phyloP scores from a whole-genome alignment of 225 moss, liverwort and hornwort genomes.

The Anthoceros angustus region DNA sequence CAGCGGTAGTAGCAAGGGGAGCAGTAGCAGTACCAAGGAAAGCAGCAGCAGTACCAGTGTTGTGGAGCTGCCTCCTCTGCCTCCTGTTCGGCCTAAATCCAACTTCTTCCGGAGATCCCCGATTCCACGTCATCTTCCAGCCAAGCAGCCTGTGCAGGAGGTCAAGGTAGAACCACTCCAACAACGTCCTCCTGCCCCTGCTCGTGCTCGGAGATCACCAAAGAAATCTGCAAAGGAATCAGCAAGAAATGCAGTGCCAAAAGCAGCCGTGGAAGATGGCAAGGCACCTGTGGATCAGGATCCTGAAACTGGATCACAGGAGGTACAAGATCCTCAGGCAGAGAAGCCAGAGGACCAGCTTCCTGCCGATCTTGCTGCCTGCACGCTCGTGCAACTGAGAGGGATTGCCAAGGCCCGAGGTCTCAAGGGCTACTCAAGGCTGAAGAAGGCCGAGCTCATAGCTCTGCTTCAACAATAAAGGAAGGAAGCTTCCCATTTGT shows the following conservation, averaged over 20 bases:
- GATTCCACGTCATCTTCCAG: neutral
- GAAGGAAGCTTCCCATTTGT: too few relatives aligned
- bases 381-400: slow-evolving; percentile 47
- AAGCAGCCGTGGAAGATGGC: too few relatives aligned
- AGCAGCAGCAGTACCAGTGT: neutral
- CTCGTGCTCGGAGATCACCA: neutral
- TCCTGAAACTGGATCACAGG: neutral
- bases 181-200: neutral
- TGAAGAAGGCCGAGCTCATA: slow-evolving; percentile 47
- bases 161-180: too few relatives aligned
- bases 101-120: neutral
- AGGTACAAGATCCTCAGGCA: neutral
- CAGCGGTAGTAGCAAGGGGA: neutral
- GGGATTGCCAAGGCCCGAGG: slow-evolving; percentile 51
- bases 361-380: slow-evolving; percentile 10
- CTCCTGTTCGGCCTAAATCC: neutral
- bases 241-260: too few relatives aligned
- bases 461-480: slow-evolving; percentile 20
- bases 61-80: neutral
- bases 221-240: too few relatives aligned
- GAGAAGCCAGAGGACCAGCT: neutral
- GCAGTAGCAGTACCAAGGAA: neutral
- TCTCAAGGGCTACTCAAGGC: slow-evolving; percentile 58
- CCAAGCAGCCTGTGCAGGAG: neutral
- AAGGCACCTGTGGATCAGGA: neutral